Base-by-base conservation (phyloP, 768 basidiomycete species). In the Xanthoconium stramineum region DNA sequence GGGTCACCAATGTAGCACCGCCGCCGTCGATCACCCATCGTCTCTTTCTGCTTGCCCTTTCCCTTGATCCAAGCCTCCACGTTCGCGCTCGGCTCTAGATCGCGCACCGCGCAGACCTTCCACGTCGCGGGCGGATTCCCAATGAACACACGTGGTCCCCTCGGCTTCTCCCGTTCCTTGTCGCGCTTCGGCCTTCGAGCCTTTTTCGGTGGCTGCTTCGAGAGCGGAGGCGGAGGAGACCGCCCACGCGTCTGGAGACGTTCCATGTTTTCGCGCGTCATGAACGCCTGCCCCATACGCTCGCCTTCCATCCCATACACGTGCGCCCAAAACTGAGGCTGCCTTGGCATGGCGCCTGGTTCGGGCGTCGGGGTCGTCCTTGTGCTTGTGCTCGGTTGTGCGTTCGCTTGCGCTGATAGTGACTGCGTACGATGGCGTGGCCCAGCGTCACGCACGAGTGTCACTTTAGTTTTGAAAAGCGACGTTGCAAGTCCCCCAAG, bases 241-340 rank as follows among this genome's bases (percentile, higher is more conserved):
- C 38, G 46, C 11, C 10, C 49, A 1, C 33, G 36, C 8, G 37
- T 3, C 6, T 35, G 33, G 15, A 64, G 45, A 37, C 46, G 46
- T 1, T n/a, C 53, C 54, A 57, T 47, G 0, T 56, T 49, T 7
- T 53, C 59, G 19, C 35, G 58, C 35, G 58, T 48, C 58, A 65
- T 58, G 19, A 72, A 71, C 1, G 67, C 71, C 9, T 55, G 55
- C 32, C 71, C 70, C 9, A 71, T 29, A 1, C 47, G 65, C 5
- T 73, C 57, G 1, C 71, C 70, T 46, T 66, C 63, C 36, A 72
- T 39, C 17, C 66, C 68, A 7, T 71, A 72, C 14, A 73, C 72
- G 19, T 72, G 70, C 11, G 71, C 70, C 71, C 71, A 72, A n/a
- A 70, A 73, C n/a, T 47, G 55, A 1, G 70, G 3, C 9, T 17